phyloP scores from a whole-genome alignment of 768 basidiomycete genomes.

The Collybia mongolica region DNA sequence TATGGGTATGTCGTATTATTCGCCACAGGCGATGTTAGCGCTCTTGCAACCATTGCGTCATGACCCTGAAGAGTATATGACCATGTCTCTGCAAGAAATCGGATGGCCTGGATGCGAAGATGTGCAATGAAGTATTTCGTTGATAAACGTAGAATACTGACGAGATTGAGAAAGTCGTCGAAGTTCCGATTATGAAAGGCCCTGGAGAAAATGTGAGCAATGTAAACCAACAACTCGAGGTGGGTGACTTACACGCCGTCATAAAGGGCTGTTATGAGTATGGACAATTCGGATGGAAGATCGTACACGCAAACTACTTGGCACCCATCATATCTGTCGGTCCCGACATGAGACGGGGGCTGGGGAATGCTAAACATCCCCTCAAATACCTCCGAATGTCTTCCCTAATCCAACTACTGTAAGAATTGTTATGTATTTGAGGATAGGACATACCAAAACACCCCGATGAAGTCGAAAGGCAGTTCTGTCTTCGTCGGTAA shows the following conservation, averaged over 20 bases:
- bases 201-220: conserved; percentile 17
- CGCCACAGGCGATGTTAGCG: conserved; percentile 38
- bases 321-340: conserved; percentile 42
- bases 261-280: conserved; percentile 52
- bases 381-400: conserved; percentile 58
- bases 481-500: conserved; percentile 37
- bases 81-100: conserved; percentile 50
- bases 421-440: neutral
- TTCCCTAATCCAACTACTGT: conserved; percentile 26
- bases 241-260: conserved; percentile 48
- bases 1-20: conserved; percentile 53
- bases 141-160: conserved; percentile 55
- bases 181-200: conserved; percentile 35
- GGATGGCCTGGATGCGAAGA: conserved; percentile 51
- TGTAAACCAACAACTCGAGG: neutral
- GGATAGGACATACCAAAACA: conserved; percentile 29
- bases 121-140: conserved; percentile 59
- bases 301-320: conserved; percentile 56
- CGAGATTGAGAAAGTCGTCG: conserved; percentile 55
- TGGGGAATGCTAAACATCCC: conserved; percentile 54
- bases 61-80: conserved; percentile 52
- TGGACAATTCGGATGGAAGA: conserved; percentile 43
- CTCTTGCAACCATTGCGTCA: conserved; percentile 52
- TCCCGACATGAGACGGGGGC: conserved; percentile 19
- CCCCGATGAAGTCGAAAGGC: conserved; percentile 57